Evolutionary conservation across 805 yeast genomes (phyloP), one percentile per base, ranked within the genome.

Genomic region (Torulaspora quercuum): DNA sequence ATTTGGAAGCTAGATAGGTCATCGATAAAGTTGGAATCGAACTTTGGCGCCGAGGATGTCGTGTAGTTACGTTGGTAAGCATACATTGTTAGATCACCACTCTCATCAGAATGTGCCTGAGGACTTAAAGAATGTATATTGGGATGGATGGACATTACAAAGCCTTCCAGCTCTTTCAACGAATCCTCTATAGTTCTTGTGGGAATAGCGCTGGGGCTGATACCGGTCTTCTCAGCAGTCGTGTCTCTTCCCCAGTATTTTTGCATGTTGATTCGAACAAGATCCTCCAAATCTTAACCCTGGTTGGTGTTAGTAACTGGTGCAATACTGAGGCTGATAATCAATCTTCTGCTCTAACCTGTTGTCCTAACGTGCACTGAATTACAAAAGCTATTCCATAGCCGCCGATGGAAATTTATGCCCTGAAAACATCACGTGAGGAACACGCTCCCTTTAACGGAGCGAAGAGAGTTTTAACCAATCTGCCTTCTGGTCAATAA

Each of bases 101-200:
- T n/a, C n/a, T n/a, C n/a, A n/a, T n/a, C n/a, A n/a, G n/a, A n/a
- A n/a, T n/a, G n/a, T n/a, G n/a, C n/a, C n/a, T n/a, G n/a, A n/a
- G n/a, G n/a, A n/a, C n/a, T n/a, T n/a, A n/a, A n/a, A n/a, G n/a
- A n/a, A n/a, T n/a, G n/a, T n/a, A 15, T 13, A 12, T 17, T 23
- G 5, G 27, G 23, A 5, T 32, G 35, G 13, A 25, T 34, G 17
- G 41, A 25, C 18, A 30, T 22, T 20, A 44, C 29, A 22, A 41
- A 41, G 2, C 27, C 32, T 29, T 48, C 49, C 26, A 48, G 33
- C 18, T 48, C 52, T 33, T 35, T 48, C 30, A 48, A 32, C 7
- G 48, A 45, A 29, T 48, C 52, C 23, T 46, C 49, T n/a, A 48
- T 43, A 8, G 52, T 45, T 29, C 45, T 42, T 12, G 19, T 24